Conservation (phyloP, 805 yeast species). For the Suhomyces tanzawaensis region DNA sequence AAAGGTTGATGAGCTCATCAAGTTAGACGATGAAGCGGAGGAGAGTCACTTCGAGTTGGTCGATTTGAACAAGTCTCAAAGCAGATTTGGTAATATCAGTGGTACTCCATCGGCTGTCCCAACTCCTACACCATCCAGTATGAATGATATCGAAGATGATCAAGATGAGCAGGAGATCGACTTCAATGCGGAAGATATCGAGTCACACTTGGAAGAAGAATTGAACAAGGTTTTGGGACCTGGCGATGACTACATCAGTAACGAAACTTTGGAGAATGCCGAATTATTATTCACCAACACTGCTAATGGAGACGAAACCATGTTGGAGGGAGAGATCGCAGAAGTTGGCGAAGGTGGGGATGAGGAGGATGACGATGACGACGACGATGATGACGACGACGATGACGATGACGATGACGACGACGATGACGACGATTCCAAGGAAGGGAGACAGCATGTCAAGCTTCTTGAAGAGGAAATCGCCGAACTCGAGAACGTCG, state of each 20-base stretch:
- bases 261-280: conserved; percentile 17
- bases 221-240: conserved; percentile 50
- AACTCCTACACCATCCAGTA: conserved; percentile 13
- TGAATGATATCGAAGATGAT: not conserved
- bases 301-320: conserved; percentile 21
- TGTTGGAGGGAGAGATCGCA: conserved; percentile 37
- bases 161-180: conserved; percentile 24
- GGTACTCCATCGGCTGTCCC: conserved; percentile 27
- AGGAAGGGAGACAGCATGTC: conserved; percentile 50
- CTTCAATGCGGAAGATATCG: conserved; percentile 30
- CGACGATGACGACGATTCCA: conserved; percentile 51
- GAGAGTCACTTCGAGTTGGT: conserved; percentile 74
- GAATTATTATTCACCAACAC: conserved; percentile 3
- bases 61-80: conserved; percentile 46
- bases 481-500: conserved; percentile 71
- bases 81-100: conserved; percentile 19
- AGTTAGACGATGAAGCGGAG: conserved; percentile 80
- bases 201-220: conserved; percentile 51
- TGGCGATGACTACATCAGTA: conserved; percentile 39
- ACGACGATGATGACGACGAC: conserved; percentile 55
- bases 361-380: conserved; percentile 54
- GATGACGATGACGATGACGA: conserved; percentile 50
- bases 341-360: conserved; percentile 49
- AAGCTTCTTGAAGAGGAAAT: conserved; percentile 84
- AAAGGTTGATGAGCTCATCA: conserved; percentile 71